Conservation (phyloP, 192 early-diverging fungal genomes). For the Gigaspora rosea region DNA sequence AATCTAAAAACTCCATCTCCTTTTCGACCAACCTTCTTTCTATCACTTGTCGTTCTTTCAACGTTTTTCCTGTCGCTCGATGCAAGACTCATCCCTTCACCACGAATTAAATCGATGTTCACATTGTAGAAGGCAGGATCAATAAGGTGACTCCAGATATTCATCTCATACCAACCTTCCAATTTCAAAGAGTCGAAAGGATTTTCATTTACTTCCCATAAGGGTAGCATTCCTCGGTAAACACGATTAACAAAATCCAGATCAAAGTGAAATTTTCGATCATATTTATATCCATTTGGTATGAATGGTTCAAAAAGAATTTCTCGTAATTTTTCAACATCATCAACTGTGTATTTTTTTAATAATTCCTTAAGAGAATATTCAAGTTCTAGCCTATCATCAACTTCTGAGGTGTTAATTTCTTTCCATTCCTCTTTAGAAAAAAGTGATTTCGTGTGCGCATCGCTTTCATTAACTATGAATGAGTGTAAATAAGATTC, state of each 20-base stretch:
- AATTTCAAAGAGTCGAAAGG: constrained; percentile 22
- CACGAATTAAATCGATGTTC: constrained; percentile 17
- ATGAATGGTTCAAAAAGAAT: constrained; percentile 23
- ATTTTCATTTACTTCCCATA: constrained; percentile 6
- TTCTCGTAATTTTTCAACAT: constrained; percentile 11
- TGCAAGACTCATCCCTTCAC: constrained; percentile 19
- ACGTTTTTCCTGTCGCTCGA: constrained; percentile 18
- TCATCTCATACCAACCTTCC: constrained; percentile 5
- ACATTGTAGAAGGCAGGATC: constrained; percentile 13
- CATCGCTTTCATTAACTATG: too few species aligned
- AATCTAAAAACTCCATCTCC: constrained; percentile 21
- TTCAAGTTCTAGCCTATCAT: constrained; percentile 13
- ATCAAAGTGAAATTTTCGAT: constrained; percentile 12
- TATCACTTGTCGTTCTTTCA: constrained; percentile 8
- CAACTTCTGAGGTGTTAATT: constrained; percentile 1
- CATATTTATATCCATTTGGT: constrained; percentile 15
- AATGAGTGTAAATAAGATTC: too few species aligned
- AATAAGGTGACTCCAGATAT: constrained; percentile 3
- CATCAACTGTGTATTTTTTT: constrained; percentile 18
- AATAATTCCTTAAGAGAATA: constrained; percentile 14
- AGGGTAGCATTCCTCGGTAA: constrained; percentile 10
- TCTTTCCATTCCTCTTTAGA: constrained; percentile 4
- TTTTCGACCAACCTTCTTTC: constrained; percentile 24
- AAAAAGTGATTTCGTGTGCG: too few species aligned
- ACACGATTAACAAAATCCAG: constrained; percentile 17